Conservation (phyloP, 208 protist species). For the Borovskyia barvae region DNA sequence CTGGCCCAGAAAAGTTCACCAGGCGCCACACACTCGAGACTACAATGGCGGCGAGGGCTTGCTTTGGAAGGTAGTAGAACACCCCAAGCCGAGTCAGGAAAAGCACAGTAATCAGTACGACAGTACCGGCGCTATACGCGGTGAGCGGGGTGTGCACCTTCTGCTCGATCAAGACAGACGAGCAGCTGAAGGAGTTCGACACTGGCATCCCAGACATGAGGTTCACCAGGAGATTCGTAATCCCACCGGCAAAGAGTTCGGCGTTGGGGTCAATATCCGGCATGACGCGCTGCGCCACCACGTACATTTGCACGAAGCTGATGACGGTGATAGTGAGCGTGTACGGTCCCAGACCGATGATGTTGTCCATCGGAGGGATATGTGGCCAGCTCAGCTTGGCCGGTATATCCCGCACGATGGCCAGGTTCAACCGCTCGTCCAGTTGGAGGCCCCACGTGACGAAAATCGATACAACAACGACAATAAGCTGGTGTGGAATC, state of each 20-base stretch:
- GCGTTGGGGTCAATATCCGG: slow-evolving; percentile 47
- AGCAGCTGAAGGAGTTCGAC: slow-evolving; percentile 57
- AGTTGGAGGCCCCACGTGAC: slow-evolving; percentile 34
- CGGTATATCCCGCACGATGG: slow-evolving; percentile 40
- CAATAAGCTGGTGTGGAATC: slow-evolving; percentile 64
- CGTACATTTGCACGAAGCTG: slow-evolving; percentile 61
- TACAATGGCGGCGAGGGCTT: slow-evolving; percentile 47
- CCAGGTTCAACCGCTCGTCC: slow-evolving; percentile 21
- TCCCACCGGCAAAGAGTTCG: slow-evolving; percentile 49
- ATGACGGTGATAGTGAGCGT: slow-evolving; percentile 57
- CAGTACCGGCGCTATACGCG: slow-evolving; percentile 28
- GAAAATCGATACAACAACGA: slow-evolving; percentile 48
- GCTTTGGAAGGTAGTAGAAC: slow-evolving; percentile 67
- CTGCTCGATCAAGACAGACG: slow-evolving; percentile 48
- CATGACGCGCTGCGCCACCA: slow-evolving; percentile 49
- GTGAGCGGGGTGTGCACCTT: slow-evolving; percentile 42
- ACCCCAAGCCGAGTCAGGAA: slow-evolving; percentile 42
- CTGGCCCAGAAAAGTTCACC: slow-evolving; percentile 42
- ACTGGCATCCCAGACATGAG: slow-evolving; percentile 54
- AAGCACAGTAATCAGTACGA: slow-evolving; percentile 46
- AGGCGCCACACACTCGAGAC: slow-evolving; percentile 49
- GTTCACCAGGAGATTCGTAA: slow-evolving; percentile 44
- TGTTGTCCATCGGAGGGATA: slow-evolving; percentile 39
- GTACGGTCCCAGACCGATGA: slow-evolving; percentile 50
- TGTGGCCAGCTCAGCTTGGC: slow-evolving; percentile 21